phyloP scores from a whole-genome alignment of 2,329 filamentous ascomycete species.

The Canariomyces notabilis region DNA sequence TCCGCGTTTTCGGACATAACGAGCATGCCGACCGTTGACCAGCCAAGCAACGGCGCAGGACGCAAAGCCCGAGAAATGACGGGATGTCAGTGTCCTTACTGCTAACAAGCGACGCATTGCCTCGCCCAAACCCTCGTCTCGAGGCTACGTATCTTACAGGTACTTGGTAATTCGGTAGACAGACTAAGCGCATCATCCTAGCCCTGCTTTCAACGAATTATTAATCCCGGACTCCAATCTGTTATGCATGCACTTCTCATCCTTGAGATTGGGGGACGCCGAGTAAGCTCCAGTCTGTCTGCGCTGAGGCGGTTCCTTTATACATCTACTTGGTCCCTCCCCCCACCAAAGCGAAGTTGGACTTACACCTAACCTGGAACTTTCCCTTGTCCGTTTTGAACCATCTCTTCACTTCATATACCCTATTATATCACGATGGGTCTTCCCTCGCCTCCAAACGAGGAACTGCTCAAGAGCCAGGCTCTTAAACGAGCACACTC shows the following conservation, averaged over 20 bases:
- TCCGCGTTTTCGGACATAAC: slow-evolving; percentile 38
- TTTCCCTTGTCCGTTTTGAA: background rate
- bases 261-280: background rate
- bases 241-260: background rate
- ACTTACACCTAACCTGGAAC: background rate
- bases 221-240: background rate
- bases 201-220: background rate
- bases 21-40: slow-evolving; percentile 27
- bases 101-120: background rate
- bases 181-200: background rate
- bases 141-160: background rate
- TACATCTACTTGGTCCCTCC: background rate
- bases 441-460: slow-evolving; percentile 50
- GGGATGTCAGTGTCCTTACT: too few relatives aligned
- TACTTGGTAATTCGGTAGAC: background rate
- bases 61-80: slow-evolving; percentile 15
- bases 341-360: too few relatives aligned
- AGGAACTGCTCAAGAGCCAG: slow-evolving; percentile 37
- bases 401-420: slow-evolving; percentile 3
- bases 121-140: background rate
- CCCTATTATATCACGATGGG: slow-evolving; percentile 39
- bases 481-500: slow-evolving; percentile 36
- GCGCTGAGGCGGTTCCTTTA: background rate
- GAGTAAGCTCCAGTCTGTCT: background rate
- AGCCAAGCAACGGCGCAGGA: slow-evolving; percentile 8